Evolutionary conservation across 2,329 filamentous ascomycete genomes (phyloP), one percentile per base, ranked within the genome.

Genomic region (Phialophora macrospora): DNA sequence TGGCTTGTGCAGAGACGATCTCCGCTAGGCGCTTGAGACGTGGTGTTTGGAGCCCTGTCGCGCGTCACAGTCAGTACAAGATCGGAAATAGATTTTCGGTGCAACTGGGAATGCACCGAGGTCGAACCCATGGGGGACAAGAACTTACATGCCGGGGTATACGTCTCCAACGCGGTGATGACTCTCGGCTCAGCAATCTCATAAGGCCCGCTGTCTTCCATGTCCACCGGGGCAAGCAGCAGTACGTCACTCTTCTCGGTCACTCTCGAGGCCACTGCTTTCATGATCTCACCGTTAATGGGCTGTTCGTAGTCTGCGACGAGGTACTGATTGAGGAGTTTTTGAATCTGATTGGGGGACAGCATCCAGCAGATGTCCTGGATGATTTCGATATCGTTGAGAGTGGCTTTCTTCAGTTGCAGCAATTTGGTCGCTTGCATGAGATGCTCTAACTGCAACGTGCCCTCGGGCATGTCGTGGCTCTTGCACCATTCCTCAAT

Each of bases 401-500:
- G 82, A 0, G 95, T 99, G 8, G 95, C 95, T 83, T 99, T 99
- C 88, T 99, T 99, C 70, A 99, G 84, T 79, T 99, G 95, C 70
- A 99, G 85, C 70, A 99, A 88, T 82, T 99, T 99, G 22, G 95
- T 99, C 60, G 95, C 95, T 80, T 92, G 90, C 95, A 99, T 99
- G 73, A 99, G 82, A 83, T 99, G 95, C 83, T 99, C 95, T 63
- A 99, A 86, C 81, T 98, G 94, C 60, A 99, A 85, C 32, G 94
- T 99, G 62, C 95, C 95, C 80, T 99, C 94, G 0, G 95, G 95
- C 94, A 99, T 98, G 73, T 98, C 95, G 78, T 99, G 96, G 75
- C 93, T 97, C 87, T 99, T 99, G 82, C 95, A 99, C 95, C 95
- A 99, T 80, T 99, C 95, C 79, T 99, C 95, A 70, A 99, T 99